A percentile compares a stretch with the other conserved stretches of the same genome.
phyloP scores from a whole-genome alignment of 73 alveolate species.

The Diophrys sp. region DNA sequence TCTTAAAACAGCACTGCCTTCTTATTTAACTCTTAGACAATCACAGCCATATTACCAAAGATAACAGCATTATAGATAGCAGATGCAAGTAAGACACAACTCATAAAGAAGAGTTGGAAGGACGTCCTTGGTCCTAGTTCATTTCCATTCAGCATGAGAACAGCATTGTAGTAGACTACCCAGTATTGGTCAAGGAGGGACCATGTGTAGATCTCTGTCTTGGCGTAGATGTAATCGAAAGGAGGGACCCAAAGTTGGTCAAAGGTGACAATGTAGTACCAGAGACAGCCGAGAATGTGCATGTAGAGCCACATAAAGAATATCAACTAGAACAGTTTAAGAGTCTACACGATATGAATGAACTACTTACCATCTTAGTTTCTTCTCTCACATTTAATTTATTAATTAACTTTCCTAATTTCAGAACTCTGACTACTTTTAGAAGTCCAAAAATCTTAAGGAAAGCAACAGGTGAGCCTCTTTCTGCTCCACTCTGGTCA shows the following conservation, averaged over 20 bases:
- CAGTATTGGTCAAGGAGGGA: constrained; percentile 26
- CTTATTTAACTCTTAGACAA: constrained; percentile 18
- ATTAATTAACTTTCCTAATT: constrained; percentile 43
- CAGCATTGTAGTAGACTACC: constrained; percentile 40
- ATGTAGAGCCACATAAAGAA: constrained; percentile 35
- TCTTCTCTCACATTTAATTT: constrained; percentile 32
- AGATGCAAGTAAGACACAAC: constrained; percentile 28
- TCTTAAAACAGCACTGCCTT: constrained; percentile 35
- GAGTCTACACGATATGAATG: not conserved
- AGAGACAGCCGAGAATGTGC: constrained; percentile 43
- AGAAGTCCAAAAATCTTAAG: constrained; percentile 37
- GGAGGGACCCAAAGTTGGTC: constrained; percentile 27
- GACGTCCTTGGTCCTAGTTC: constrained; percentile 45
- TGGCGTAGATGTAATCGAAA: constrained; percentile 4
- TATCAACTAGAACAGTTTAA: constrained; percentile 25
- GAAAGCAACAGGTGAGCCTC: not conserved
- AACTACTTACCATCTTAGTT: constrained; percentile 33
- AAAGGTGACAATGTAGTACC: constrained; percentile 19
- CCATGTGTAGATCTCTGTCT: constrained; percentile 8
- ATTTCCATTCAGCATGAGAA: constrained; percentile 56
- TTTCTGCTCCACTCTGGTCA: not conserved
- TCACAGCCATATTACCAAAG: constrained; percentile 60
- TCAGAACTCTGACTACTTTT: constrained; percentile 44
- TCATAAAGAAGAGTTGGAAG: constrained; percentile 15
- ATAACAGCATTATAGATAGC: constrained; percentile 53